Base-by-base conservation (phyloP, 2,329 filamentous ascomycete genomes). In the Aspergillus candidus region DNA sequence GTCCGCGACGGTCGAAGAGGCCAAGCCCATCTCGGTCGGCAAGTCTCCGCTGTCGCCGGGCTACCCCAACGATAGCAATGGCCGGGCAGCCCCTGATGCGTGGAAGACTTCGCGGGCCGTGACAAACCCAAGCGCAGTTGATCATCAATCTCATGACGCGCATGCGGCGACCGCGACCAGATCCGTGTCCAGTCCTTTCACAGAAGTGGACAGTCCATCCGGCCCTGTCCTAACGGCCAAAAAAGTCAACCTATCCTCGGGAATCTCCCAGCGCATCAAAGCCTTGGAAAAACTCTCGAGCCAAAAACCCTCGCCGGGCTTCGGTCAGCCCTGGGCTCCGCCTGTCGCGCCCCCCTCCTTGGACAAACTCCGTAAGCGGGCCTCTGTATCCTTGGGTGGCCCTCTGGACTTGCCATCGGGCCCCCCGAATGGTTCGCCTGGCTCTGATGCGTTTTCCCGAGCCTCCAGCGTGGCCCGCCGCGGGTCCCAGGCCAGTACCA, bases 181-280 rank as follows among this genome's bases (percentile, higher is more conserved):
- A 47, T 71, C 69, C 22, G 57, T 65, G 27, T 72, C 69, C 7
- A 64, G 61, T 37, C 56, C 66, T 15, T 65, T 62, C 38, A 46
- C 53, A 12, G 63, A 65, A 11, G 54, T 43, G 27, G 55, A 55
- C 30, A 52, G 52, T n/a, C 58, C 66, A 12, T 47, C 60, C 22
- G 60, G 60, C 32, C 65, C 68, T n/a, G 66, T 77, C 11, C 60
- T 84, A 39, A 71, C 76, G 37, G 72, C 79, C 3, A 88, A 86
- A 62, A 94, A 90, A 63, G 76, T 83, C 52, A 93, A 87, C 57
- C 79, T 97, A 17, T 90, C 88, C 6, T 89, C 86, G 7, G 89
- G 88, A 54, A 96, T 98, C 48, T 94, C 91, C 3, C 88, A 91
- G 63, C 84, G 93, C 34, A 97, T 97, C 64, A 94, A 95, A 66